These are phyloP conservation scores for Coemansia asiatica DNA, from an alignment of 192 early-diverging fungal genomes.

Conservation along the genomic window DNA sequence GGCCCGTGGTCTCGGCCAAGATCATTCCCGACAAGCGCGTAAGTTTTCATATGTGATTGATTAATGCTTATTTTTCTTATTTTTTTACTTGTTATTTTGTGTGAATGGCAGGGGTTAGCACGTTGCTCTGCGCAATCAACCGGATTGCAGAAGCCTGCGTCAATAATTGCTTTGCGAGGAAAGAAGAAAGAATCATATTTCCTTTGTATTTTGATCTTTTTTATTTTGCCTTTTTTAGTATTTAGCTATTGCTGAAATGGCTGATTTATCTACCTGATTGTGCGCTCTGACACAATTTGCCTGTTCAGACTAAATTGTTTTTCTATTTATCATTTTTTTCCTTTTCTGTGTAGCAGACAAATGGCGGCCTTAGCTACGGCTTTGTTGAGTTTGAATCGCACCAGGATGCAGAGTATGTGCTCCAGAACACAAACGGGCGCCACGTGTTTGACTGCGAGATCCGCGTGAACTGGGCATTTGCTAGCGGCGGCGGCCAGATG, in stretches of 20 bases:
- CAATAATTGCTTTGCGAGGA: neutral
- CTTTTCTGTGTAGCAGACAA: slow-evolving; percentile 55
- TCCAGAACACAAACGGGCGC: slow-evolving; percentile 70
- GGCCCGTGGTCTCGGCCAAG: slow-evolving; percentile 70
- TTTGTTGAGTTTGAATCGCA: slow-evolving; percentile 84
- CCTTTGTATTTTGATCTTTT: neutral
- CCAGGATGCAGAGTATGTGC: slow-evolving; percentile 68
- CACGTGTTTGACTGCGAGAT: slow-evolving; percentile 48
- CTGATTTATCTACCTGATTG: neutral
- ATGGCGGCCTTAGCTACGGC: slow-evolving; percentile 80
- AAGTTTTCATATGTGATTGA: slow-evolving; percentile 19
- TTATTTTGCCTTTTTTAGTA: neutral
- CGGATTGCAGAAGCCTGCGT: neutral
- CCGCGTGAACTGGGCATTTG: slow-evolving; percentile 58
- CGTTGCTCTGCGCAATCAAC: neutral
- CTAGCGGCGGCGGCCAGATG: slow-evolving; percentile 32
- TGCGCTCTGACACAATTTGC: neutral
- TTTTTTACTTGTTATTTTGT: neutral
- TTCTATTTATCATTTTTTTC: neutral
- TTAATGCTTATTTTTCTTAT: neutral
- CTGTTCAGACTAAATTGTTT: neutral
- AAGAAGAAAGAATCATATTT: neutral
- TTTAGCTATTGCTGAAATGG: neutral
- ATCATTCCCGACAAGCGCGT: slow-evolving; percentile 76
- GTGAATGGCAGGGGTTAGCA: neutral